Evolutionary conservation across 2,329 filamentous ascomycete species (phyloP), one percentile per base, ranked within the genome.

Genomic region (Fusarium pseudoanthophilum): DNA sequence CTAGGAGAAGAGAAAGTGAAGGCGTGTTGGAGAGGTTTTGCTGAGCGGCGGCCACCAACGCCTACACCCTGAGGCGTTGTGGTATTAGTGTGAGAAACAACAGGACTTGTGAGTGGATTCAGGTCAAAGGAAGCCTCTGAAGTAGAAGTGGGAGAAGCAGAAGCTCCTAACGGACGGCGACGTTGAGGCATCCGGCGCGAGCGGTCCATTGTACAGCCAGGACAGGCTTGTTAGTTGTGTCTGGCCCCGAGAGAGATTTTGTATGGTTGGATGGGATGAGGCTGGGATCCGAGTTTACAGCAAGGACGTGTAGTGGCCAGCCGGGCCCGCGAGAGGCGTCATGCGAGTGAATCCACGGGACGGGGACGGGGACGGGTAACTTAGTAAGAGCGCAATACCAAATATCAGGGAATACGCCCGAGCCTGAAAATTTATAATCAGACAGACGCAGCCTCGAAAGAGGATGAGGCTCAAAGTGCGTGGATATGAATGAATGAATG

Each of bases 1-100:
- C 74, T 77, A 16, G 82, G 79, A 26, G 82, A 79, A 26, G 83
- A 82, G 60, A 83, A 82, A 66, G 81, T 80, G 59, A 82, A 79
- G n/a, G 81, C 75, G 65, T 81, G 79, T 46, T 82, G 79, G 55
- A 82, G 77, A 56, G 78, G 72, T 75, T 81, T 82, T 73, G 78
- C 82, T 57, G 77, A 76, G 60, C 81, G 81, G 55, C 81, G 78
- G 68, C 70, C 77, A 58, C 75, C 77, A 59, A 77, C 67, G 60
- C 67, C 73, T 61, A 77, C 67, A 66, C 61, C 75, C 61, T 80
- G 81, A 51, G 81, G 80, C 57, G 79, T 80, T 61, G 74, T 79
- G 72, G 77, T 78, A 70, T 81, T 76, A 73, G 78, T 72, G 72
- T 81, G 76, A 71, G 78, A 72, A 74, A 79, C 75, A 64, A 77